These are phyloP conservation scores for Sclerotinia spermophila DNA, from an alignment of 2,329 filamentous ascomycete genomes.

Conservation along the genomic window DNA sequence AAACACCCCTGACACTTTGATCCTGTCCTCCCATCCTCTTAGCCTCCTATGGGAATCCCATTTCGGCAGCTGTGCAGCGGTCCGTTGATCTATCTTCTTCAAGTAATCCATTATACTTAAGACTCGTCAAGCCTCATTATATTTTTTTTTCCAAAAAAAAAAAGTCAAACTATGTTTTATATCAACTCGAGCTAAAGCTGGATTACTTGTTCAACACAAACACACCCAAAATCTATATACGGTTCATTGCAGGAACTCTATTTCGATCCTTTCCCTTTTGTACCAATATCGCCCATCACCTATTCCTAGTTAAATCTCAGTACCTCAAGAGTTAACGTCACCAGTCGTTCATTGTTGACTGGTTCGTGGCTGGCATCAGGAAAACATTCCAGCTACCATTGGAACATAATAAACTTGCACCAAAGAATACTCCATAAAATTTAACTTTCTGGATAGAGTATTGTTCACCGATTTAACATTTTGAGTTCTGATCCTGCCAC, in stretches of 20 bases:
- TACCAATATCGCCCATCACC: neutral
- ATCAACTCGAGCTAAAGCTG: neutral
- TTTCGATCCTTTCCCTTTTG: slow-evolving; percentile 3
- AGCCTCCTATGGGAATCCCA: slow-evolving; percentile 6
- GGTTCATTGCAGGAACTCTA: neutral
- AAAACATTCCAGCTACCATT: neutral
- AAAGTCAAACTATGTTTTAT: neutral
- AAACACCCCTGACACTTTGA: slow-evolving; percentile 16
- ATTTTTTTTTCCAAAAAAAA: neutral
- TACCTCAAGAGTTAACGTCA: neutral
- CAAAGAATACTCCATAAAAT: neutral
- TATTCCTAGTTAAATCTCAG: neutral
- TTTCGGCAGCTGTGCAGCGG: slow-evolving; percentile 18
- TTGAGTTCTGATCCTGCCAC: neutral
- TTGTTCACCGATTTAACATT: neutral
- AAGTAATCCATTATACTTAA: slow-evolving; percentile 13
- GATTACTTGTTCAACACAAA: neutral
- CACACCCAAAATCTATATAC: neutral
- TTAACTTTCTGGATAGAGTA: neutral
- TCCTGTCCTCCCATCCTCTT: slow-evolving; percentile 19
- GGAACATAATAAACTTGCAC: neutral
- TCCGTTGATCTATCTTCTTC: slow-evolving; percentile 19
- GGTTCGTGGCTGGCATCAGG: neutral
- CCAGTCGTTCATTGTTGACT: neutral
- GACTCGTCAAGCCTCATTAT: slow-evolving; percentile 1